Evolutionary conservation across 495 filamentous ascomycete genomes (phyloP), one percentile per base, ranked within the genome.

Genomic region (Penicillium angulare): DNA sequence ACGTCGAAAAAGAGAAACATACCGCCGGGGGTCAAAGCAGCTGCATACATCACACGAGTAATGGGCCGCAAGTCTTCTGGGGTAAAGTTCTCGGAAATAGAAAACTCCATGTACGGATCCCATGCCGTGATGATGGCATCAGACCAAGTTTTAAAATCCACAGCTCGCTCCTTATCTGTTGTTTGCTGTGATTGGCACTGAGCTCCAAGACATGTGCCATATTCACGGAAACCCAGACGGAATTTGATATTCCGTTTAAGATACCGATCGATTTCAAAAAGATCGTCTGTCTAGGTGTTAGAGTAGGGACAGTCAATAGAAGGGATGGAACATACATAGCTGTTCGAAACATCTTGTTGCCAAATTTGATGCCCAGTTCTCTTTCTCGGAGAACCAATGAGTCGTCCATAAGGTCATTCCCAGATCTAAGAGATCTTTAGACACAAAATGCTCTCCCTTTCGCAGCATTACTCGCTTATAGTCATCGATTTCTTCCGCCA

Each of bases 341-440:
- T 75, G 64, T 17, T 71, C 67, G 26, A 82, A 67, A 34, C 79
- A 79, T 52, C 64, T 60, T 10, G 52, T 56, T 1, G 63, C 67
- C 44, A 86, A 51, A 7, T 63, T 55, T 5, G 50, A 53, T 10
- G 81, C 80, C 83, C 83, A 87, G 8, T 59, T 55, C 49, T 79
- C 74, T 29, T 75, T 72, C 13, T 73, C 73, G 1, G 60, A 58
- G 52, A 78, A 79, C 65, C 83, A 84, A 55, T 85, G 81, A 16
- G 69, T 69, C 40, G 79, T 78, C 84, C 84, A 88, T 32, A 87
- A 50, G 5, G 82, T 77, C 84, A 87, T 86, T 0, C 84, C 84
- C 45, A 86, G 58, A 63, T 86, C 84, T 12, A 86, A 52, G 20
- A 77, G 68, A 63, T 86, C 84, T 5, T 51, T 62, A 44, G 79